These are phyloP conservation scores for Nicotiana knightiana DNA, from an alignment of 257 asterid genomes.

Conservation along the genomic window DNA sequence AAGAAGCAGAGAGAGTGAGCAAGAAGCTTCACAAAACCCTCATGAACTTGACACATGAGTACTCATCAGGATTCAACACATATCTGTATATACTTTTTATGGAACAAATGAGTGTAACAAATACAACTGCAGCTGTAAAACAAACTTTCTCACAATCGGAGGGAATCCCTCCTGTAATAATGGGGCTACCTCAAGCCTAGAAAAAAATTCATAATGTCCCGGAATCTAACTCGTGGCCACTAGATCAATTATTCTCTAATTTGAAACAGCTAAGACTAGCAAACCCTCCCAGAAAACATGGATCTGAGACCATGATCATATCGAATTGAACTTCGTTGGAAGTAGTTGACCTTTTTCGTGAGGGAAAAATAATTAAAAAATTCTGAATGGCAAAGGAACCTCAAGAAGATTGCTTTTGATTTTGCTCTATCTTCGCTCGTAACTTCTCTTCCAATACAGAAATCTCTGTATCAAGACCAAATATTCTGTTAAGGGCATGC, in stretches of 20 bases:
- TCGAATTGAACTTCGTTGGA: not conserved
- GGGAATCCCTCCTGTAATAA: not conserved
- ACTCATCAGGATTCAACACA: not conserved
- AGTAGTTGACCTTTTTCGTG: not conserved
- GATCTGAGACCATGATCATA: not conserved
- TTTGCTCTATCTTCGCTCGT: conserved; percentile 53
- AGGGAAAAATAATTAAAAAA: not conserved
- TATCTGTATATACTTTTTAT: not conserved
- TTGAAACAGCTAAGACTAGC: not conserved
- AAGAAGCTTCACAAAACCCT: not conserved
- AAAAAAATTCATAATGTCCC: not conserved
- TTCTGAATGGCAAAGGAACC: not conserved
- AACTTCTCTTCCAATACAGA: conserved; percentile 68
- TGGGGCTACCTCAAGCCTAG: not conserved
- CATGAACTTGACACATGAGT: not conserved
- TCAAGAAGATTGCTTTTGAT: conserved; percentile 35
- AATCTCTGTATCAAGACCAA: conserved; percentile 57
- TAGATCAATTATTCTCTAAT: not conserved
- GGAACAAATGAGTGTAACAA: not conserved
- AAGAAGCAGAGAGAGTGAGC: not conserved
- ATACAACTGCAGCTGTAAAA: not conserved
- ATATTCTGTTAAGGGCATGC: conserved; percentile 79
- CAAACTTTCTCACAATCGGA: not conserved
- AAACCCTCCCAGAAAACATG: not conserved
- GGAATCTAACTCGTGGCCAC: not conserved